A percentile compares a stretch with the other conserved stretches of the same genome.
These are phyloP conservation scores for Chaetoscypha palmicola DNA, from an alignment of 2,329 filamentous ascomycete species.

Conservation along the genomic window DNA sequence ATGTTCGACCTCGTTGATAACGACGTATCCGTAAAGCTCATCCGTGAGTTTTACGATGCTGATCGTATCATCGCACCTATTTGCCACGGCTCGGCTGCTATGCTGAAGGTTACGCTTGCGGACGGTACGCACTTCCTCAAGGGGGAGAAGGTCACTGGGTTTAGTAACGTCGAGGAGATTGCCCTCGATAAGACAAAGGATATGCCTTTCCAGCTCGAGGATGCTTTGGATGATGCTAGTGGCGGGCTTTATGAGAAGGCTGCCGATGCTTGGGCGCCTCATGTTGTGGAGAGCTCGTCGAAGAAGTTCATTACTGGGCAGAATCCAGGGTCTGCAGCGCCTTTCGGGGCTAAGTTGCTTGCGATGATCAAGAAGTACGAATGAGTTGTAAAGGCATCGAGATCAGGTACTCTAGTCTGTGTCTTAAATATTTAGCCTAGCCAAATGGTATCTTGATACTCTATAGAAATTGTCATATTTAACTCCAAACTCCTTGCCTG, in stretches of 20 bases:
- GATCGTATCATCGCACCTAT: constrained; percentile 58
- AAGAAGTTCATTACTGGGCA: constrained; percentile 36
- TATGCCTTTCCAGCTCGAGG: constrained; percentile 56
- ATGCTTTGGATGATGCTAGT: constrained; percentile 40
- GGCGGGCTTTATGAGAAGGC: constrained; percentile 51
- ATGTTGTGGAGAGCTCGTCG: constrained; percentile 33
- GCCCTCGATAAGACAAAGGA: constrained; percentile 33
- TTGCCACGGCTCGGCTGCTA: constrained; percentile 59
- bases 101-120: constrained; percentile 47
- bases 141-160: constrained; percentile 52
- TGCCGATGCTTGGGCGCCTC: constrained; percentile 33
- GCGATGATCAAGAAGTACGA: constrained; percentile 35
- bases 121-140: constrained; percentile 47
- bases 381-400: no score
- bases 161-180: constrained; percentile 47
- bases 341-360: constrained; percentile 30
- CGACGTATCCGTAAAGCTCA: constrained; percentile 46
- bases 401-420: no score
- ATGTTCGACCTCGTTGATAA: constrained; percentile 63
- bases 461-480: no score
- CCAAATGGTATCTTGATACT: no score
- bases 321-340: constrained; percentile 35
- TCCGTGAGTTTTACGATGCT: constrained; percentile 52
- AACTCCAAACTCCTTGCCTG: no score
- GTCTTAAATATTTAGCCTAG: no score